A percentile compares a stretch with the other conserved stretches of the same genome.
Evolutionary conservation across 495 filamentous ascomycete species (phyloP).

Genomic region (Trichoderma reesei): DNA sequence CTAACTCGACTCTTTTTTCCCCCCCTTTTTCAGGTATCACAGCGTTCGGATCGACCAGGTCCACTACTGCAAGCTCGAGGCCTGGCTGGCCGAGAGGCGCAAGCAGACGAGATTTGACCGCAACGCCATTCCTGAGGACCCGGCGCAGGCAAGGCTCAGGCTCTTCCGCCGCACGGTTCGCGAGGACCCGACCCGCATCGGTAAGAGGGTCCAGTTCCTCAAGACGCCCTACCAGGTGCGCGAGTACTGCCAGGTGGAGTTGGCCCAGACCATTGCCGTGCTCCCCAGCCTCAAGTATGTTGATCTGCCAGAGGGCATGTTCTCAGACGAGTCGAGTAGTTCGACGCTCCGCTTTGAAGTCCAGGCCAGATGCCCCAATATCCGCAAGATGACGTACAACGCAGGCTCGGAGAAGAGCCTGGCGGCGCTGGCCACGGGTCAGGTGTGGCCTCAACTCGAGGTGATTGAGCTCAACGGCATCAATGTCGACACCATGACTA

Average conservation of each 20-base stretch:
- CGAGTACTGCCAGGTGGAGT: constrained; percentile 72
- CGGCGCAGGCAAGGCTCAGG: constrained; percentile 61
- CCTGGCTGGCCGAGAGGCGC: constrained; percentile 63
- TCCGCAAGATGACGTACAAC: constrained; percentile 81
- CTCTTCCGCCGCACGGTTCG: constrained; percentile 74
- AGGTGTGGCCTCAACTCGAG: constrained; percentile 70
- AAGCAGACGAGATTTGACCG: constrained; percentile 64
- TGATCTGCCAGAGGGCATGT: constrained; percentile 84
- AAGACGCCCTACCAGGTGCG: constrained; percentile 96
- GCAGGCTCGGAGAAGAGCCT: constrained; percentile 71
- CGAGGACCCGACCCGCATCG: constrained; percentile 55
- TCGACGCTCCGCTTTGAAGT: constrained; percentile 70
- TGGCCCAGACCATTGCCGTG: constrained; percentile 78
- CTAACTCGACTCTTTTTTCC: constrained; percentile 15
- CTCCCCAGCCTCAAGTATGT: constrained; percentile 81
- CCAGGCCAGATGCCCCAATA: constrained; percentile 67
- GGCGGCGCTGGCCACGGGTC: constrained; percentile 51
- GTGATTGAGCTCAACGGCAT: constrained; percentile 65
- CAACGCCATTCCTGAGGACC: constrained; percentile 69
- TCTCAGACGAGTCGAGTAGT: constrained; percentile 64
- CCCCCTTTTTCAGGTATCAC: constrained; percentile 52
- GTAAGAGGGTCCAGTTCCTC: constrained; percentile 57
- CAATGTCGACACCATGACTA: constrained; percentile 57
- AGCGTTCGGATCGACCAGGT: constrained; percentile 89
- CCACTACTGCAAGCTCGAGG: constrained; percentile 87